Percentiles rank a stretch among this genome's conserved stretches.
Evolutionary conservation across 2,329 filamentous ascomycete species (phyloP).

Genomic region (Aspergillus nomiae): DNA sequence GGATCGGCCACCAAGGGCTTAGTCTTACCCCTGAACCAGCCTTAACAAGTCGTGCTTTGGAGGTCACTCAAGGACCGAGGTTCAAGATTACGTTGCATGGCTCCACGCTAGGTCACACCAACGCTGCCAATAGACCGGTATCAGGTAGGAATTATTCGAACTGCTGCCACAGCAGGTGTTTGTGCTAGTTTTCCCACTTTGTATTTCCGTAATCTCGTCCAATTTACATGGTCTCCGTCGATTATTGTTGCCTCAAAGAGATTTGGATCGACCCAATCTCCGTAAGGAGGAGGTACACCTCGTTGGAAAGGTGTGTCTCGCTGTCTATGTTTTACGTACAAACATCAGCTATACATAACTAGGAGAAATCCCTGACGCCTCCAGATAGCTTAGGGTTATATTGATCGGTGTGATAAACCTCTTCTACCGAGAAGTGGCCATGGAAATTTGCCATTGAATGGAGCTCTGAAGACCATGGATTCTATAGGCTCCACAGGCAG

Average conservation of each 20-base stretch:
- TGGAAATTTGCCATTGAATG: slow-evolving; percentile 21
- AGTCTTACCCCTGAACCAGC: slow-evolving; percentile 24
- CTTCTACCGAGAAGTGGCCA: slow-evolving; percentile 21
- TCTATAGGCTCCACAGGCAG: slow-evolving; percentile 23
- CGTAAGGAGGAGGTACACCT: background rate
- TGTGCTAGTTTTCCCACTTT: background rate
- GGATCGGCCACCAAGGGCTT: slow-evolving; percentile 17
- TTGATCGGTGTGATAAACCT: background rate
- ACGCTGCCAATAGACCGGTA: slow-evolving; percentile 7
- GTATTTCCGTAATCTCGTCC: slow-evolving; percentile 2
- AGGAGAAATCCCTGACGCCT: background rate
- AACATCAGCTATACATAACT: background rate
- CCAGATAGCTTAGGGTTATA: background rate
- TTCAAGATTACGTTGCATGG: slow-evolving; percentile 25
- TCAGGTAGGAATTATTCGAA: background rate
- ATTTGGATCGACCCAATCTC: background rate
- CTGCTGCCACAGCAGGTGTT: background rate
- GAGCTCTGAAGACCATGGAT: slow-evolving; percentile 29
- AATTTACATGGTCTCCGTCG: background rate
- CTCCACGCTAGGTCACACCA: slow-evolving; percentile 30
- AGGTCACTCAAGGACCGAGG: slow-evolving; percentile 21
- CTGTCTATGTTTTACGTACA: background rate
- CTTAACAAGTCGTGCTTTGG: slow-evolving; percentile 6
- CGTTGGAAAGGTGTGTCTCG: background rate
- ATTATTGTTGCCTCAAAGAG: background rate